Base-by-base conservation (phyloP, 208 protist genomes). In the Crithidia thermophila region DNA sequence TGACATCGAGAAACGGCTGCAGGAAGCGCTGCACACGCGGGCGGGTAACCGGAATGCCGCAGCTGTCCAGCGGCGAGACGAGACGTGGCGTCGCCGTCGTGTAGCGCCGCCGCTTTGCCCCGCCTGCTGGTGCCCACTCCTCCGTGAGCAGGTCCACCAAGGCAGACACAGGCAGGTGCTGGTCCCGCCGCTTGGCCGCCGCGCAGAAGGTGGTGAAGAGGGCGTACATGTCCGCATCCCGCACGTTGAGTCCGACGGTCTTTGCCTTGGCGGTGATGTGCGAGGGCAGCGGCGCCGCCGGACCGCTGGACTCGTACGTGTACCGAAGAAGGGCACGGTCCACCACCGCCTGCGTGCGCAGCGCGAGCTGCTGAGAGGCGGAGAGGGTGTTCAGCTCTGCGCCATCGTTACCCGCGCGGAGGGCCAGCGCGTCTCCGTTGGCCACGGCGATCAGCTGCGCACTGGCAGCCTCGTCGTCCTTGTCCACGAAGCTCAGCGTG, bases 31-130 rank as follows among this genome's bases (percentile, higher is more conserved):
- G 50, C 23, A 75, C 68, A 3, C 68, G 49, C 18, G 61, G 37
- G 14, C 68, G 68, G 18, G 56, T 58, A 58, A 72, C 83, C 18
- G 90, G 88, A 7, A 96, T 77, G 52, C 87, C 87, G 61, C 90
- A 96, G 76, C 71, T 72, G 67, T 96, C 90, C 11, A 96, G 49
- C 2, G 82, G 40, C 63, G 31, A 69, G 52, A 73, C 31, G 0
- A 78, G 61, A 25, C 83, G 63, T 13, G 34, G 28, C 34, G 67
- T 45, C 30, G 30, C 4, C 7, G 42, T 16, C 10, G 74, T 46
- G 11, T 34, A 53, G 20, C 47, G 45, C 47, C 81, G 75, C 9
- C 78, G 70, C 69, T 88, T 91, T 27, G 68, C 59, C 20, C 81
- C 55, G 4, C 46, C 51, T 0, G 51, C n/a, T n/a, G n/a, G n/a